Conservation (phyloP, 345 rosid genomes). For the Streptanthus diversifolius region DNA sequence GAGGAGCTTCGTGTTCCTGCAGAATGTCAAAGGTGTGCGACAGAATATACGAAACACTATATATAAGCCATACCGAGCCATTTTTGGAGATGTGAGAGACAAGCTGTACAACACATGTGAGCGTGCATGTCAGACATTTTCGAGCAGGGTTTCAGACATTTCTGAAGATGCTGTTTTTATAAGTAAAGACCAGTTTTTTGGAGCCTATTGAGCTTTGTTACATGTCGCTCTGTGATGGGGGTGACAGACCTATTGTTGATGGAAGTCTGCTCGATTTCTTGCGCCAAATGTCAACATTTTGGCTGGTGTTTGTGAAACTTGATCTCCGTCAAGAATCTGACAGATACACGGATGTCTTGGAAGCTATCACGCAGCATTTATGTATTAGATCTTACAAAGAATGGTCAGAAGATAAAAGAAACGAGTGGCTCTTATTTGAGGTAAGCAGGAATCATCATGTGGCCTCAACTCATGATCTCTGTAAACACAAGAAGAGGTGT, state of each 20-base stretch:
- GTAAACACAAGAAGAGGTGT: slow-evolving; percentile 51
- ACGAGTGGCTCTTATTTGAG: slow-evolving; percentile 89
- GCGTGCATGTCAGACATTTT: slow-evolving; percentile 74
- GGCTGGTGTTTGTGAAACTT: slow-evolving; percentile 88
- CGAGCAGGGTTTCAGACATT: slow-evolving; percentile 77
- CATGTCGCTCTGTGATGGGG: slow-evolving; percentile 74
- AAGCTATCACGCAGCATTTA: slow-evolving; percentile 80
- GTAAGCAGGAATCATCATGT: slow-evolving; percentile 49
- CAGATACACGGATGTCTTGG: slow-evolving; percentile 83
- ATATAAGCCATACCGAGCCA: slow-evolving; percentile 92
- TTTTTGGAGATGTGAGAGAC: slow-evolving; percentile 91
- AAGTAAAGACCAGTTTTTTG: slow-evolving; percentile 83
- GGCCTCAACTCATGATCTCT: slow-evolving; percentile 75
- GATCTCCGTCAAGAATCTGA: slow-evolving; percentile 96
- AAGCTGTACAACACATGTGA: slow-evolving; percentile 88
- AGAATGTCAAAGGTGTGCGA: slow-evolving; percentile 63
- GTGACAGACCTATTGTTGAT: slow-evolving; percentile 90
- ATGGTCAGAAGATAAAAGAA: slow-evolving; percentile 82
- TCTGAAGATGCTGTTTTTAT: slow-evolving; percentile 74
- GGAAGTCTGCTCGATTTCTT: slow-evolving; percentile 98
- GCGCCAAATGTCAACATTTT: slow-evolving; percentile 93
- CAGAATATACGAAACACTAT: slow-evolving; percentile 83
- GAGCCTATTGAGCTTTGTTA: slow-evolving; percentile 98
- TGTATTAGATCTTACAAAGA: slow-evolving; percentile 77
- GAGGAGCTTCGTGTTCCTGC: slow-evolving; percentile 84